Percentiles rank a stretch among this genome's conserved stretches.
Conservation (phyloP, 805 yeast species). For the Sugiyamaella qingdaonensis region DNA sequence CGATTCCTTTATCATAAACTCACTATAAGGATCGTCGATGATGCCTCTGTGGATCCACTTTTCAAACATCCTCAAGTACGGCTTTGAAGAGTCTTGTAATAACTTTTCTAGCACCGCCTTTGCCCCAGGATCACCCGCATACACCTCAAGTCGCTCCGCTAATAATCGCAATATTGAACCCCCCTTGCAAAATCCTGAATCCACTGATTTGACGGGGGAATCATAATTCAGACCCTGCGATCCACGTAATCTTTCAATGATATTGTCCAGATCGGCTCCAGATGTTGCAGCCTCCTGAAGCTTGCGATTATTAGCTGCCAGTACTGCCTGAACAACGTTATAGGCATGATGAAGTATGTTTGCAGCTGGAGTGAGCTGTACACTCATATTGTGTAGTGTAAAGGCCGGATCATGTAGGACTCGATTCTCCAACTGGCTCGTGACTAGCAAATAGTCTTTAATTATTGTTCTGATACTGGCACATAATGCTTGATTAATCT, state of each 20-base stretch:
- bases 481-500: conserved; percentile 70
- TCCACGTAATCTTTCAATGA: conserved; percentile 8
- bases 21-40: conserved; percentile 74
- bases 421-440: conserved; percentile 47
- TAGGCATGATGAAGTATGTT: conserved; percentile 51
- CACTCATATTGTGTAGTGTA: conserved; percentile 57
- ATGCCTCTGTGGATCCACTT: conserved; percentile 76
- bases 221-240: not conserved
- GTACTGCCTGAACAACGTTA: conserved; percentile 50
- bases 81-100: conserved; percentile 54
- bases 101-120: conserved; percentile 48
- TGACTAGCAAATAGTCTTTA: conserved; percentile 28
- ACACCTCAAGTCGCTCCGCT: conserved; percentile 50
- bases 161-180: conserved; percentile 65
- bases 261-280: conserved; percentile 6
- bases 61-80: conserved; percentile 65
- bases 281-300: conserved; percentile 29
- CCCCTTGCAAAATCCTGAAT: conserved; percentile 47
- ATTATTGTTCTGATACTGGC: conserved; percentile 49
- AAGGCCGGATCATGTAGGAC: conserved; percentile 47
- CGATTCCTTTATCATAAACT: conserved; percentile 62
- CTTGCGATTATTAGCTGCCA: conserved; percentile 33
- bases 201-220: conserved; percentile 2
- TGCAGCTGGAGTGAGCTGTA: conserved; percentile 39
- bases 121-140: conserved; percentile 62